These are phyloP conservation scores for Wickerhamomyces alni DNA, from an alignment of 805 yeast species.

Conservation along the genomic window DNA sequence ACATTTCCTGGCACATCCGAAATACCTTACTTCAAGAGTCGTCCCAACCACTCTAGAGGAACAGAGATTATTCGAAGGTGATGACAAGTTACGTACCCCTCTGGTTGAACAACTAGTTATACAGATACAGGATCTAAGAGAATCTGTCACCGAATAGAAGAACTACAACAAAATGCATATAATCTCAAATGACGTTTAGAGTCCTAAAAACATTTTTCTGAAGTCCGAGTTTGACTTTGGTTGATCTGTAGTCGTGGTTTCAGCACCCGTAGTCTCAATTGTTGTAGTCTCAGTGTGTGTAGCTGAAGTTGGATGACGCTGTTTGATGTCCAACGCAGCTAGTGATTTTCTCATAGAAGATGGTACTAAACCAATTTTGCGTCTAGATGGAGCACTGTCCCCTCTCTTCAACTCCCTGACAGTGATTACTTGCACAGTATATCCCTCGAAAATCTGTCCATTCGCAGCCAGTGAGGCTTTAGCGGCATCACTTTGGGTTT, in stretches of 20 bases:
- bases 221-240: slow-evolving; percentile 20
- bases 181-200: not conserved
- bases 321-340: not conserved
- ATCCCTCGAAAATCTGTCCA: slow-evolving; percentile 32
- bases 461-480: slow-evolving; percentile 38
- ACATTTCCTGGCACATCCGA: slow-evolving; percentile 80
- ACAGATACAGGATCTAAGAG: slow-evolving; percentile 49
- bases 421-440: slow-evolving; percentile 27
- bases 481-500: slow-evolving; percentile 41
- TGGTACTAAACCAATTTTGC: not conserved
- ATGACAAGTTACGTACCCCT: slow-evolving; percentile 32
- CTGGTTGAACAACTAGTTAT: slow-evolving; percentile 42
- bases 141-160: slow-evolving; percentile 21
- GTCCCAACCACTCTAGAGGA: slow-evolving; percentile 61
- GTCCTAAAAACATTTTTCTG: slow-evolving; percentile 18
- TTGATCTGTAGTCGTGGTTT: not conserved
- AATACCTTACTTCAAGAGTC: slow-evolving; percentile 66
- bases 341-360: not conserved
- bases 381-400: not conserved
- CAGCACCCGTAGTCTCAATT: not conserved
- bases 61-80: slow-evolving; percentile 47
- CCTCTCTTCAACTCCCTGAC: slow-evolving; percentile 25
- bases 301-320: no score
- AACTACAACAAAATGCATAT: no score
- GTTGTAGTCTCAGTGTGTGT: not conserved